Conservation (phyloP, 1,284 basidiomycete species). For the Sparassis latifolia region DNA sequence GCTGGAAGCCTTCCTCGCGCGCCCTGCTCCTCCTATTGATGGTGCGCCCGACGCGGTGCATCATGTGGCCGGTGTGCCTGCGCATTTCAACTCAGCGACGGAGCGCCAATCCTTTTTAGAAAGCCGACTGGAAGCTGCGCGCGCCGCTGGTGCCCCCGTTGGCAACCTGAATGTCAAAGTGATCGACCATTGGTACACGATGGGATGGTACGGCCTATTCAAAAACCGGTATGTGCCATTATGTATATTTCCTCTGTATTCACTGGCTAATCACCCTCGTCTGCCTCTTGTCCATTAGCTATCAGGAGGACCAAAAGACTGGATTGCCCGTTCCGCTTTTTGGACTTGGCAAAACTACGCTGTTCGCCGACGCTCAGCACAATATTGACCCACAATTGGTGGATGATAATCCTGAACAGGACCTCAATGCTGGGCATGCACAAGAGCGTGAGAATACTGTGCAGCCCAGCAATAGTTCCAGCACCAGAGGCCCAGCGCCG, state of each 20-base stretch:
- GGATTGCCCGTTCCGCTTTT: slow-evolving; percentile 18
- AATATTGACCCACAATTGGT: slow-evolving; percentile 17
- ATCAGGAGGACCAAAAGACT: slow-evolving; percentile 21
- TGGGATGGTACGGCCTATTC: slow-evolving; percentile 68
- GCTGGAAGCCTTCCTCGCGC: slow-evolving; percentile 52
- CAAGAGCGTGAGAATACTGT: not conserved
- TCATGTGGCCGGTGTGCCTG: slow-evolving; percentile 5
- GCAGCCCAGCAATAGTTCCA: too few species aligned
- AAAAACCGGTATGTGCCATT: slow-evolving; percentile 41
- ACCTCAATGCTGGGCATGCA: not conserved
- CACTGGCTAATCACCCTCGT: not conserved
- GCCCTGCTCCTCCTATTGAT: not conserved
- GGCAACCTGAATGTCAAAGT: slow-evolving; percentile 64
- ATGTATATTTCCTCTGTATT: not conserved
- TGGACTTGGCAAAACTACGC: slow-evolving; percentile 2
- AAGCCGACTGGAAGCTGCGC: slow-evolving; percentile 51
- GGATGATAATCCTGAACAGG: not conserved
- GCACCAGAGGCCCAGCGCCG: not conserved
- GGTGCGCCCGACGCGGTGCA: not conserved
- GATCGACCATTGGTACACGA: slow-evolving; percentile 68
- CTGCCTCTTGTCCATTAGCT: slow-evolving; percentile 4
- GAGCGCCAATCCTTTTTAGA: slow-evolving; percentile 63
- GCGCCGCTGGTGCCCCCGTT: slow-evolving; percentile 56
- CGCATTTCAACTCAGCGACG: slow-evolving; percentile 30
- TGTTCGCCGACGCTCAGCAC: not conserved